These are phyloP conservation scores for Lactifluus piperatus DNA, from an alignment of 768 basidiomycete genomes.

Conservation along the genomic window DNA sequence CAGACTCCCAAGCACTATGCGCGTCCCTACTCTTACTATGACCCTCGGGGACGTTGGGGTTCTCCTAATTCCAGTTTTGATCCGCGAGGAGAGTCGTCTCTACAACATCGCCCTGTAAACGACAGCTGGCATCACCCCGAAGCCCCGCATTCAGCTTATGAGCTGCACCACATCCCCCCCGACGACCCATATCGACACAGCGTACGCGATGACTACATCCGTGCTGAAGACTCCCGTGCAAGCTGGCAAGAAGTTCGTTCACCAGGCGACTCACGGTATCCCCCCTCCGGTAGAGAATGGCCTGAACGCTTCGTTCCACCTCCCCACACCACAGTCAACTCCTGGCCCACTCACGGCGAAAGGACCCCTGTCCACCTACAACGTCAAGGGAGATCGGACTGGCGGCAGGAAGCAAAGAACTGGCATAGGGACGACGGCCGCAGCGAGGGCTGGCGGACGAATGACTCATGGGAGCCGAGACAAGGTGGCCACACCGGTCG, in stretches of 20 bases:
- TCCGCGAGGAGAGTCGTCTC: slow-evolving; percentile 41
- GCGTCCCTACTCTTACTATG: slow-evolving; percentile 33
- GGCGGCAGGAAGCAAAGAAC: slow-evolving; percentile 27
- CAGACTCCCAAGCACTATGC: slow-evolving; percentile 44
- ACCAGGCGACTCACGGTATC: slow-evolving; percentile 11
- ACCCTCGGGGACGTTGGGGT: slow-evolving; percentile 37
- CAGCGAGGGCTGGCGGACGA: slow-evolving; percentile 31
- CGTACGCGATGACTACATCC: slow-evolving; percentile 23
- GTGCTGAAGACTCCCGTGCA: slow-evolving; percentile 15
- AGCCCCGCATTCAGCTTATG: slow-evolving; percentile 30
- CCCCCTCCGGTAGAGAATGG: slow-evolving; percentile 13
- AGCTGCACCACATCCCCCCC: slow-evolving; percentile 26
- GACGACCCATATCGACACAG: slow-evolving; percentile 44
- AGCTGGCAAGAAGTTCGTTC: slow-evolving; percentile 13
- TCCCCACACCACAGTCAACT: slow-evolving; percentile 3
- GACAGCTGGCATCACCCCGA: slow-evolving; percentile 42
- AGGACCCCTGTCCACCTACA: slow-evolving; percentile 9
- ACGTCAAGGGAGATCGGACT: slow-evolving; percentile 14
- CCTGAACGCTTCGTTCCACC: slow-evolving; percentile 6
- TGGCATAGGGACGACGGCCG: slow-evolving; percentile 38
- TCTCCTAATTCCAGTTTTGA: slow-evolving; percentile 35
- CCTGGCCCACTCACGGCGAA: slow-evolving; percentile 9
- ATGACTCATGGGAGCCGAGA: slow-evolving; percentile 29
- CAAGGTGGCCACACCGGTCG: slow-evolving; percentile 13
- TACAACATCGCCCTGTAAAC: slow-evolving; percentile 45